Conservation (phyloP, 2,329 filamentous ascomycete genomes). For the Aspergillus texensis region DNA sequence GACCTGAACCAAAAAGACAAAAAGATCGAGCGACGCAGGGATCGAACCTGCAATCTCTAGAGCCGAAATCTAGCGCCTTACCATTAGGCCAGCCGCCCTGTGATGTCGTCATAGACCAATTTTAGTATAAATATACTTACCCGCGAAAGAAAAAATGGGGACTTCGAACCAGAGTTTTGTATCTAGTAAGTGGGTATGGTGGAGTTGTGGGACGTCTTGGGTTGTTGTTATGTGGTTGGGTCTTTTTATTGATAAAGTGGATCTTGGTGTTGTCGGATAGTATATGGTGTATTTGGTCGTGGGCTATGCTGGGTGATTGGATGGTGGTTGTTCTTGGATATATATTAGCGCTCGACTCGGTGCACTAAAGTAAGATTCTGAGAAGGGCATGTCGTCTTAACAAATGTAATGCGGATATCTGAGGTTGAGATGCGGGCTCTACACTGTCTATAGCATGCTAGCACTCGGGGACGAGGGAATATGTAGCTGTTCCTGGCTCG, state of each 20-base stretch:
- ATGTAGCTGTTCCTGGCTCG: no score
- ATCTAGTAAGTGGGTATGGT: background rate
- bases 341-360: no score
- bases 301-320: no score
- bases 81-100: conserved; percentile 44
- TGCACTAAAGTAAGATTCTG: no score
- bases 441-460: no score
- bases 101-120: background rate
- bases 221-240: background rate
- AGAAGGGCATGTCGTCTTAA: no score
- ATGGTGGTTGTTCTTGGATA: no score
- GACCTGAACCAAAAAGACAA: conserved; percentile 2
- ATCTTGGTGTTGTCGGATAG: no score
- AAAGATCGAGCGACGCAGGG: conserved; percentile 38
- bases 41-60: conserved; percentile 54
- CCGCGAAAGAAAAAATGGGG: background rate
- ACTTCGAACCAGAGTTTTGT: background rate
- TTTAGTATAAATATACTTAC: background rate
- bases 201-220: background rate
- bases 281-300: no score
- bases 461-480: no score
- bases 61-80: conserved; percentile 56
- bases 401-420: no score
- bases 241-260: background rate
- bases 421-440: no score